These are phyloP conservation scores for Chenopodium album DNA, from an alignment of 148 eudicot genomes.

Conservation along the genomic window DNA sequence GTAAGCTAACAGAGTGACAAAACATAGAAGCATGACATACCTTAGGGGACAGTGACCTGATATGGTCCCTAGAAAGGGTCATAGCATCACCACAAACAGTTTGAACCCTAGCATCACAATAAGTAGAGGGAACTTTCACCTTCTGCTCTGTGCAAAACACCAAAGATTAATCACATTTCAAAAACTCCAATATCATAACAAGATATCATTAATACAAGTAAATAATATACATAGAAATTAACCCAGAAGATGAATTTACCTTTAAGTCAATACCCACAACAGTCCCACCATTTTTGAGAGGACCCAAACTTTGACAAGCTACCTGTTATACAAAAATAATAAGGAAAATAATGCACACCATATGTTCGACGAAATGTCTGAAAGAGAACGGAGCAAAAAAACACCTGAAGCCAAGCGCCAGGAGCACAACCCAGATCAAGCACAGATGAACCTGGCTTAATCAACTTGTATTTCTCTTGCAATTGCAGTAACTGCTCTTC, in stretches of 20 bases:
- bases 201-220: no score
- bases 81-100: slow-evolving; percentile 83
- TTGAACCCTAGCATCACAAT: slow-evolving; percentile 83
- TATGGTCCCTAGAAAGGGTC: slow-evolving; percentile 57
- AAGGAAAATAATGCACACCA: neutral
- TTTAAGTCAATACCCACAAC: slow-evolving; percentile 81
- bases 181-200: neutral
- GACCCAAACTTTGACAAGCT: slow-evolving; percentile 85
- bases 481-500: slow-evolving; percentile 69
- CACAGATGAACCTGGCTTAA: slow-evolving; percentile 74
- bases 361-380: slow-evolving; percentile 30
- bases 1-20: neutral
- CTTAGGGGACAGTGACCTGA: slow-evolving; percentile 73
- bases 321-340: slow-evolving; percentile 36
- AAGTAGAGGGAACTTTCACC: slow-evolving; percentile 74
- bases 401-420: slow-evolving; percentile 99
- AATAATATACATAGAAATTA: neutral
- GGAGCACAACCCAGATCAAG: slow-evolving; percentile 99
- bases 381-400: neutral
- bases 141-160: slow-evolving; percentile 63
- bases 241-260: slow-evolving; percentile 38
- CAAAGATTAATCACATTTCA: neutral
- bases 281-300: slow-evolving; percentile 61
- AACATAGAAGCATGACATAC: slow-evolving; percentile 30
- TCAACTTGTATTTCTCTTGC: slow-evolving; percentile 79